Evolutionary conservation across 306 rosid species (phyloP).

Genomic region (Malus orientalis): DNA sequence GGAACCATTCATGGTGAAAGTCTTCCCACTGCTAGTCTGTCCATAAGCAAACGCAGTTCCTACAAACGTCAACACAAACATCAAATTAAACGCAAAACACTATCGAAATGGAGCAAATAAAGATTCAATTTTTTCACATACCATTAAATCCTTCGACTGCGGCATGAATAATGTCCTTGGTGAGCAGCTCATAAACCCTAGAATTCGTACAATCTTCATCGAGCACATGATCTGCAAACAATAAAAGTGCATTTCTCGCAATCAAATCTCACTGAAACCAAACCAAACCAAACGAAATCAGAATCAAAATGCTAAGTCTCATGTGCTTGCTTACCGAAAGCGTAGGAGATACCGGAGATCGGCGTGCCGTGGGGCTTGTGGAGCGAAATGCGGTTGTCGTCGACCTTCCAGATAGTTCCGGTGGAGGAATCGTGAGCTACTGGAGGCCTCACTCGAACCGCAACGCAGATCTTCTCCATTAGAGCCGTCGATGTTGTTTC

Average conservation of each 20-base stretch:
- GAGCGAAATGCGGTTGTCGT: constrained; percentile 83
- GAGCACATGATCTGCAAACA: constrained; percentile 65
- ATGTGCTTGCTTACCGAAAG: constrained; percentile 50
- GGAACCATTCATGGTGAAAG: constrained; percentile 94
- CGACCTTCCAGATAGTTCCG: constrained; percentile 75
- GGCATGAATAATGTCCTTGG: constrained; percentile 76
- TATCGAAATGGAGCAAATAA: neutral
- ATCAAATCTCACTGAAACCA: neutral
- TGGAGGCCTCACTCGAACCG: constrained; percentile 71
- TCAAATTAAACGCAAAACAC: neutral
- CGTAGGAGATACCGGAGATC: constrained; percentile 52
- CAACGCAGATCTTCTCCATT: constrained; percentile 95
- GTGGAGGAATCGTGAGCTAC: constrained; percentile 33
- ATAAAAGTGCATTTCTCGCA: neutral
- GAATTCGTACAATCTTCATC: constrained; percentile 65
- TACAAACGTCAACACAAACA: constrained; percentile 20
- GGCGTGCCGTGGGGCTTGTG: constrained; percentile 82
- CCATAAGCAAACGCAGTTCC: constrained; percentile 99
- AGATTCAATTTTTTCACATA: neutral
- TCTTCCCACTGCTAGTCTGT: constrained; percentile 98
- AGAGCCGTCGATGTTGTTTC: neutral
- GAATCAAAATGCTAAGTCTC: neutral
- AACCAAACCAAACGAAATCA: neutral
- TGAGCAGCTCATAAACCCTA: constrained; percentile 67
- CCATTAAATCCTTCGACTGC: constrained; percentile 92